Conservation (phyloP, 805 yeast species). For the Suhomyces canberraensis region DNA sequence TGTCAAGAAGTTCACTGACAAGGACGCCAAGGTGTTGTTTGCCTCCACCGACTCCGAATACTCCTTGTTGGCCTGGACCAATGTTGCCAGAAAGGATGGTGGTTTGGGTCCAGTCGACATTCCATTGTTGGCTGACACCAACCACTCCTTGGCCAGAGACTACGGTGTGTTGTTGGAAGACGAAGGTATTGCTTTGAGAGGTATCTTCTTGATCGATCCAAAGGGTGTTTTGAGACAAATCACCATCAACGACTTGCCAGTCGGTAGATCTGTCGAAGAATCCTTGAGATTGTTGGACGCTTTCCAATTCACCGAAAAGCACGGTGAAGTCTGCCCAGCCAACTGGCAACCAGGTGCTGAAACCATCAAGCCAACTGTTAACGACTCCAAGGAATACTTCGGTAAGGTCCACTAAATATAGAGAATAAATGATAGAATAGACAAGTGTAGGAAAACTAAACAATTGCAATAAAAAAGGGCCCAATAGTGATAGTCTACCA, state of each 20-base stretch:
- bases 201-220: conserved; percentile 97
- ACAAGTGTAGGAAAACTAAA: too few relatives aligned
- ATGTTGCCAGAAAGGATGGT: conserved; percentile 93
- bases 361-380: conserved; percentile 85
- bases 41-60: conserved; percentile 99
- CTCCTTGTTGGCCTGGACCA: conserved; percentile 97
- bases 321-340: conserved; percentile 99
- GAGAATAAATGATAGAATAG: conserved; percentile 1
- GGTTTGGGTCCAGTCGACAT: conserved; percentile 95
- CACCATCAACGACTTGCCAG: conserved; percentile 98
- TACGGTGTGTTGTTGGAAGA: conserved; percentile 98
- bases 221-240: conserved; percentile 91
- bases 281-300: conserved; percentile 96
- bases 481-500: too few relatives aligned
- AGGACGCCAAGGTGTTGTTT: conserved; percentile 84
- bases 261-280: conserved; percentile 98
- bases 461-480: too few relatives aligned
- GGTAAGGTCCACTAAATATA: conserved; percentile 48
- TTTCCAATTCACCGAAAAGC: conserved; percentile 98
- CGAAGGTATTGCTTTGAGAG: conserved; percentile 96
- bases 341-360: conserved; percentile 93
- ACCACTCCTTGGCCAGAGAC: conserved; percentile 91
- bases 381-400: conserved; percentile 87
- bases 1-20: conserved; percentile 79
- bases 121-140: conserved; percentile 94